Evolutionary conservation across 345 rosid genomes (phyloP).

Genomic region (Eucalyptus fibrosa): DNA sequence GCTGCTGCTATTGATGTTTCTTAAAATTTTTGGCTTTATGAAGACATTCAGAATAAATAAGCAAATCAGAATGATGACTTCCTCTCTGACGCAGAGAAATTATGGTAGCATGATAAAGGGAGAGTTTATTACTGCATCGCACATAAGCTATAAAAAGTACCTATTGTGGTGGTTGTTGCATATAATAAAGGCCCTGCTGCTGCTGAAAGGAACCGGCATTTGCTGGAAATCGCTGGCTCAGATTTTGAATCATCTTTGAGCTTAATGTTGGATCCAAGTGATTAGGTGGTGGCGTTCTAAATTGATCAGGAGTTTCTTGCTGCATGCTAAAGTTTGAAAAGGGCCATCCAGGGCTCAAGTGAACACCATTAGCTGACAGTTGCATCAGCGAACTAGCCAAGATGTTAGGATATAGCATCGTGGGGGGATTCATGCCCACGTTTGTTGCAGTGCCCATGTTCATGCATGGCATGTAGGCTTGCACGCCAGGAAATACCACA

Average conservation of each 20-base stretch:
- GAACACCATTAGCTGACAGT: not conserved
- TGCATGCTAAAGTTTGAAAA: not conserved
- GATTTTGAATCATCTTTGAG: not conserved
- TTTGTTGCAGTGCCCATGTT: constrained; percentile 7
- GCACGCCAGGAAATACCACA: constrained; percentile 38
- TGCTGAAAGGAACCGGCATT: not conserved
- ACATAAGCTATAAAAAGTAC: not conserved
- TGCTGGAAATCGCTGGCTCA: not conserved
- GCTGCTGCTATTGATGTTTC: not conserved
- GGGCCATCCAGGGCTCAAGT: not conserved
- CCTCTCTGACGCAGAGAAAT: not conserved
- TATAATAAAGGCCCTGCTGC: not conserved
- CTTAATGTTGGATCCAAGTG: not conserved
- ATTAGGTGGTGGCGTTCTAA: not conserved
- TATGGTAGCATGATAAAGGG: not conserved
- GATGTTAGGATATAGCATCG: constrained; percentile 55
- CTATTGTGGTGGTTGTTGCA: not conserved
- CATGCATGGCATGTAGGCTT: not conserved
- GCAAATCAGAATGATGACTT: not conserved
- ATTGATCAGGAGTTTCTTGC: not conserved
- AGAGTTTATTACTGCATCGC: not conserved
- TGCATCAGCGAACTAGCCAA: constrained; percentile 12
- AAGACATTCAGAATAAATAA: not conserved
- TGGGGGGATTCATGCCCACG: constrained; percentile 18
- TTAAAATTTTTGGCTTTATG: not conserved